Evolutionary conservation across 1,284 basidiomycete species (phyloP).

Genomic region (Ustilago curta): DNA sequence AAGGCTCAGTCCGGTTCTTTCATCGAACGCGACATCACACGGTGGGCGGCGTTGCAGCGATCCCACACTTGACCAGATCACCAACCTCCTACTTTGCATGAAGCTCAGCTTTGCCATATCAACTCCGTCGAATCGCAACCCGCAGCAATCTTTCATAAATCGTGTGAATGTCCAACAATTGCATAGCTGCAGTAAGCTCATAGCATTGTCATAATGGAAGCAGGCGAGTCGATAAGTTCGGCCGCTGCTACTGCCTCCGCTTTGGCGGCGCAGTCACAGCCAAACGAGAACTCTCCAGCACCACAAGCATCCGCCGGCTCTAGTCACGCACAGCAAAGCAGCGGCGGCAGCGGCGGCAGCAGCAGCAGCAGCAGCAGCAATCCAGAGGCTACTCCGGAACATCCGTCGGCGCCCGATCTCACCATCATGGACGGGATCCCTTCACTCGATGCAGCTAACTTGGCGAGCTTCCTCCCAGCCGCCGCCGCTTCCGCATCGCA

Average conservation of each 20-base stretch:
- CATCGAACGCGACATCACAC: background rate
- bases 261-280: slow-evolving; percentile 1
- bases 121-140: background rate
- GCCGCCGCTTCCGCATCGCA: slow-evolving; percentile 2
- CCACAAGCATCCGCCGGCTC: slow-evolving; percentile 1
- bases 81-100: background rate
- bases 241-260: slow-evolving; percentile 6
- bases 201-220: slow-evolving; percentile 41
- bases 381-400: background rate
- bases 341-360: too few species aligned
- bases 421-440: slow-evolving; percentile 43
- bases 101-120: background rate
- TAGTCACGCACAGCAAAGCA: background rate
- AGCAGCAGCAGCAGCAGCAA: slow-evolving; percentile 4
- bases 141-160: background rate
- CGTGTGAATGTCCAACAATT: slow-evolving; percentile 2
- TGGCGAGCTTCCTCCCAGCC: slow-evolving; percentile 28
- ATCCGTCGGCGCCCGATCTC: slow-evolving; percentile 13
- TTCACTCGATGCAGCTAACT: slow-evolving; percentile 28
- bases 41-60: background rate
- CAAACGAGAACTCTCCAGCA: slow-evolving; percentile 3
- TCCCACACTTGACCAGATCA: slow-evolving; percentile 7
- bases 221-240: slow-evolving; percentile 47
- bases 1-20: background rate
- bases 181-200: background rate